Evolutionary conservation across 306 rosid genomes (phyloP).

Genomic region (Erythrophleum fordii): DNA sequence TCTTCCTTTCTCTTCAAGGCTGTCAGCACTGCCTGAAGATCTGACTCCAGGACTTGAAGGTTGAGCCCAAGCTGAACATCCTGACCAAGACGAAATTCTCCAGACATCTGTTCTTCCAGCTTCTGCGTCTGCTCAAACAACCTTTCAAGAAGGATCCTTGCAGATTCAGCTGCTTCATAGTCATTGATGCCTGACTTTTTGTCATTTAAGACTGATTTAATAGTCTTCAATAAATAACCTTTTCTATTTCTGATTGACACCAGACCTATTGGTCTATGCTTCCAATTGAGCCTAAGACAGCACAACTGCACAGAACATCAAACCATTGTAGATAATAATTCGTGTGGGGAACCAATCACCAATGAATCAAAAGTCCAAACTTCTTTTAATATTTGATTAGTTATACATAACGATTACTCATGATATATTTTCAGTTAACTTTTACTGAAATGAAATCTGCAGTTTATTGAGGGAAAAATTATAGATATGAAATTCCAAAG

Average conservation of each 20-base stretch:
- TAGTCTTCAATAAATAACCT: slow-evolving; percentile 41
- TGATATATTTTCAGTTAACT: not conserved
- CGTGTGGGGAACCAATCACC: not conserved
- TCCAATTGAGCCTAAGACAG: slow-evolving; percentile 49
- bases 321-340: slow-evolving; percentile 23
- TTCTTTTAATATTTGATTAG: not conserved
- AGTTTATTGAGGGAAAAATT: not conserved
- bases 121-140: slow-evolving; percentile 82
- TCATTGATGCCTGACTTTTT: slow-evolving; percentile 49
- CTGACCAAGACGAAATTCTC: slow-evolving; percentile 45
- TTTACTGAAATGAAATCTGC: not conserved
- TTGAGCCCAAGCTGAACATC: slow-evolving; percentile 54
- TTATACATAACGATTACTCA: not conserved
- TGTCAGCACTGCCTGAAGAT: slow-evolving; percentile 66
- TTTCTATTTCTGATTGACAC: slow-evolving; percentile 30
- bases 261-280: slow-evolving; percentile 42
- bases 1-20: slow-evolving; percentile 81
- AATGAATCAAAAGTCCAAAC: slow-evolving; percentile 1
- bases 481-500: not conserved
- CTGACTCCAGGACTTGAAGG: slow-evolving; percentile 71
- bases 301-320: slow-evolving; percentile 56
- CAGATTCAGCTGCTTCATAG: slow-evolving; percentile 70
- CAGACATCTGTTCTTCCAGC: slow-evolving; percentile 62
- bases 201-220: slow-evolving; percentile 56
- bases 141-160: slow-evolving; percentile 82